Conservation (phyloP, 2,329 filamentous ascomycete genomes). For the Chaetomium globosum region DNA sequence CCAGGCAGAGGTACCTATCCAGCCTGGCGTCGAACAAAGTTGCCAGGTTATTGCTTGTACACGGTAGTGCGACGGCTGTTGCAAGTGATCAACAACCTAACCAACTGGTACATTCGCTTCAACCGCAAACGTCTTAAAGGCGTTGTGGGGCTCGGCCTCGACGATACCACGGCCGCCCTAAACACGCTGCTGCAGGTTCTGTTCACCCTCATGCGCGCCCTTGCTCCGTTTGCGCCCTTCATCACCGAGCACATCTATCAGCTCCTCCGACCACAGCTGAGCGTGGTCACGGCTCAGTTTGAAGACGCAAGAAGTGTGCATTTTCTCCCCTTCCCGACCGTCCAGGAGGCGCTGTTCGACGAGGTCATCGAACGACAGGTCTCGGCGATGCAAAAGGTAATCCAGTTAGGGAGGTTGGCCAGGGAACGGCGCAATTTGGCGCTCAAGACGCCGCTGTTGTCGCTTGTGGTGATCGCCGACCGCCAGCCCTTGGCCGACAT, state of each 20-base stretch:
- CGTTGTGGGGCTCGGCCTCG: slow-evolving; percentile 73
- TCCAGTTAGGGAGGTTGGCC: slow-evolving; percentile 83
- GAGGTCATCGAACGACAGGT: slow-evolving; percentile 82
- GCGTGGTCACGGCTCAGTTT: slow-evolving; percentile 73
- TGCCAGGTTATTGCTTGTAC: slow-evolving; percentile 71
- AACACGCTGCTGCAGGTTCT: slow-evolving; percentile 94
- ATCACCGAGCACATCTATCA: slow-evolving; percentile 93
- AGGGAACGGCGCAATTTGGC: slow-evolving; percentile 90
- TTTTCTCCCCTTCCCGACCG: slow-evolving; percentile 86
- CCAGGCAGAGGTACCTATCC: background rate
- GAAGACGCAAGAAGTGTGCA: slow-evolving; percentile 78
- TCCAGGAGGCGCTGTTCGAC: slow-evolving; percentile 85
- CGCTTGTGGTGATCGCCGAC: slow-evolving; percentile 79
- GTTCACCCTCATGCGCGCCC: slow-evolving; percentile 80
- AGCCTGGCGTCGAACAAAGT: too few relatives aligned
- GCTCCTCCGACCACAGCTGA: slow-evolving; percentile 61
- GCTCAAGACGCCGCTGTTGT: slow-evolving; percentile 64
- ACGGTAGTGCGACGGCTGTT: slow-evolving; percentile 87
- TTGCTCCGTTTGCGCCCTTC: slow-evolving; percentile 95
- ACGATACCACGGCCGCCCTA: slow-evolving; percentile 74
- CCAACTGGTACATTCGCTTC: slow-evolving; percentile 99
- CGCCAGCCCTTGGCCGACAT: slow-evolving; percentile 82
- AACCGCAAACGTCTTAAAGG: slow-evolving; percentile 90
- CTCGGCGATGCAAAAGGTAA: slow-evolving; percentile 88
- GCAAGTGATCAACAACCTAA: slow-evolving; percentile 87